Evolutionary conservation across 1,139 yeast species (phyloP), one percentile per base, ranked within the genome.

Genomic region (Yamadazyma sp.): DNA sequence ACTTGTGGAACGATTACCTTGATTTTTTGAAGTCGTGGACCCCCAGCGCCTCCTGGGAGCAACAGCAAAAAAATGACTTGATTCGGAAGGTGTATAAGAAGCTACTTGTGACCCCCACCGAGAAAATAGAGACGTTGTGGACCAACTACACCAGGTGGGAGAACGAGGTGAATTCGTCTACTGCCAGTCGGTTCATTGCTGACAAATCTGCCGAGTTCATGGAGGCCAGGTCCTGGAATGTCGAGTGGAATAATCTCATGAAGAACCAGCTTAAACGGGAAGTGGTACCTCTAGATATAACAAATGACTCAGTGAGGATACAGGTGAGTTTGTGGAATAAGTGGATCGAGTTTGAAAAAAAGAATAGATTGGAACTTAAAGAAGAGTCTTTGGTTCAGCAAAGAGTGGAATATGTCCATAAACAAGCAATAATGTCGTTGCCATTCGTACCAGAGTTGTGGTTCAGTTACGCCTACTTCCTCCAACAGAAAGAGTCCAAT

Each of bases 161-260:
- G 59, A 86, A 82, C 49, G 84, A 80, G 34, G 64, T 83, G 15
- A 86, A 83, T 54, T 72, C 85, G 22, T 68, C 82, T 18, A 86
- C 94, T 5, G 94, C 97, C 2, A 78, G 95, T 53, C 88, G 88
- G 58, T 83, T 85, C 55, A 81, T 90, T 41, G 82, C 86, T 29
- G 97, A 90, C 51, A 75, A 80, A 46, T 84, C 95, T 12, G 81
- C 88, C 3, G 84, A 80, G n/a, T 92, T 89, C 57, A 87, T 90
- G 96, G 80, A 79, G 44, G 94, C 96, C 1, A 73, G 97, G 48
- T 78, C 95, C 0, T 73, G 87, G 66, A 78, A 80, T 44, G 80
- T 79, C 29, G 96, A 88, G 54, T 79, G 89, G 75, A 73, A 66
- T 31, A 74, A 75, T 52, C 48, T 81, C 6, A 76, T 86, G 0